These are phyloP conservation scores for Senecio squalidus DNA, from an alignment of 140 eudicot species.

Conservation along the genomic window DNA sequence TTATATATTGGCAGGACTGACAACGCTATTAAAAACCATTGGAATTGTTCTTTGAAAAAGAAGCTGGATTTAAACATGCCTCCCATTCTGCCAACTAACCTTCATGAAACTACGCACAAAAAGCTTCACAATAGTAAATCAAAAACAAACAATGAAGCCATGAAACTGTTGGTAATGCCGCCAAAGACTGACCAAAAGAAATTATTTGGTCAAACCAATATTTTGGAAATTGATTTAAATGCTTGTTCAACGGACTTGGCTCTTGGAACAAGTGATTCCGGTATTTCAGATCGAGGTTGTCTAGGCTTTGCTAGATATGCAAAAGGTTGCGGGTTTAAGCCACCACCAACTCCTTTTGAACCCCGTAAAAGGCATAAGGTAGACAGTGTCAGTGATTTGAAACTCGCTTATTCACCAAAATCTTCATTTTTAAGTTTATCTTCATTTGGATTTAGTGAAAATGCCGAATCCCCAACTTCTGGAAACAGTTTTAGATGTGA, in stretches of 20 bases:
- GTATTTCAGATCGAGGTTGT: not conserved
- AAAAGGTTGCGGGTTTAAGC: constrained; percentile 4
- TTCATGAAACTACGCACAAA: constrained; percentile 4
- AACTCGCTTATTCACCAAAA: constrained; percentile 24
- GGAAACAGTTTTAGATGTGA: constrained; percentile 2
- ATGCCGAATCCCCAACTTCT: constrained; percentile 4
- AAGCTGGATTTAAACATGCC: constrained; percentile 32
- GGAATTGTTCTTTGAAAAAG: constrained; percentile 62
- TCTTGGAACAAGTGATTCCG: constrained; percentile 35
- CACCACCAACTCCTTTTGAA: constrained; percentile 17
- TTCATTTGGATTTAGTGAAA: constrained; percentile 5
- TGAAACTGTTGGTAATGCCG: not conserved
- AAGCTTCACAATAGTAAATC: constrained; percentile 1
- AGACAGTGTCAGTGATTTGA: constrained; percentile 10
- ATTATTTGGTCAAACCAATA: not conserved
- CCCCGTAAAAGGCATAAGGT: constrained; percentile 36
- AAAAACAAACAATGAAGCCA: not conserved
- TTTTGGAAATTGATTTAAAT: not conserved
- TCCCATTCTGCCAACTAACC: constrained; percentile 19
- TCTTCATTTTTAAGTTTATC: constrained; percentile 34
- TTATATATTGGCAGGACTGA: constrained; percentile 49
- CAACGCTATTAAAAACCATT: constrained; percentile 56
- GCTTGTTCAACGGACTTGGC: constrained; percentile 48
- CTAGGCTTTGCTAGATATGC: constrained; percentile 17
- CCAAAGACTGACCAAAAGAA: constrained; percentile 8